Conservation (phyloP, 2,329 filamentous ascomycete genomes). For the Pseudohalonectria lignicola region DNA sequence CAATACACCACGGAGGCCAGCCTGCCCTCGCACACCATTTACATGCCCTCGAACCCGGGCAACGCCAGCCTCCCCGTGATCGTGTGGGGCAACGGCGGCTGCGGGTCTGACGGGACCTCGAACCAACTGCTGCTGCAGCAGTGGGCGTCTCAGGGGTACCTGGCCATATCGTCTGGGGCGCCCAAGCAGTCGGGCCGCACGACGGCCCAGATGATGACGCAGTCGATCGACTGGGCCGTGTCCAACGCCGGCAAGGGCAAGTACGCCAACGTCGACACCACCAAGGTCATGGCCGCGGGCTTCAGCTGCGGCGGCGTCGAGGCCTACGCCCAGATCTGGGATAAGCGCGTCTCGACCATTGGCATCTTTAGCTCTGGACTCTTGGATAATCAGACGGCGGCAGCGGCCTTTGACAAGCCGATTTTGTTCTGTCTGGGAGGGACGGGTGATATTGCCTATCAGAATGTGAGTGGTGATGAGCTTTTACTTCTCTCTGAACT, state of each 20-base stretch:
- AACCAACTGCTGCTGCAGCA: constrained; percentile 11
- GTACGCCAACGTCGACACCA: constrained; percentile 11
- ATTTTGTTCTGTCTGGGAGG: constrained; percentile 5
- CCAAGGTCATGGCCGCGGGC: constrained; percentile 15
- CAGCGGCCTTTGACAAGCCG: constrained; percentile 2
- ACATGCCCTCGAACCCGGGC: constrained; percentile 9
- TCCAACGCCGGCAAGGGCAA: constrained; percentile 7
- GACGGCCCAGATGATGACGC: constrained; percentile 13
- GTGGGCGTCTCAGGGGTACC: constrained; percentile 14
- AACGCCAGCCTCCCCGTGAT: constrained; percentile 13
- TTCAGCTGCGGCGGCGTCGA: constrained; percentile 18
- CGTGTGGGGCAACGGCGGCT: constrained; percentile 19
- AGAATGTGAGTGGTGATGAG: neutral
- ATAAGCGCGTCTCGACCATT: constrained; percentile 11
- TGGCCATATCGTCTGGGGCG: constrained; percentile 13
- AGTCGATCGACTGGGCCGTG: constrained; percentile 11
- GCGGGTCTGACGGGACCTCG: constrained; percentile 10
- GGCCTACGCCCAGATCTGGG: constrained; percentile 12
- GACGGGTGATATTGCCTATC: neutral
- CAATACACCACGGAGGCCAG: neutral
- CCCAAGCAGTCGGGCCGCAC: constrained; percentile 9
- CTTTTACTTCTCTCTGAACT: neutral
- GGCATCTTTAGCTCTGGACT: constrained; percentile 15
- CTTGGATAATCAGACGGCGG: neutral
- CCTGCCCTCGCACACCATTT: constrained; percentile 12